Base-by-base conservation (phyloP, 331 rosid species). In the Saraca asoca region DNA sequence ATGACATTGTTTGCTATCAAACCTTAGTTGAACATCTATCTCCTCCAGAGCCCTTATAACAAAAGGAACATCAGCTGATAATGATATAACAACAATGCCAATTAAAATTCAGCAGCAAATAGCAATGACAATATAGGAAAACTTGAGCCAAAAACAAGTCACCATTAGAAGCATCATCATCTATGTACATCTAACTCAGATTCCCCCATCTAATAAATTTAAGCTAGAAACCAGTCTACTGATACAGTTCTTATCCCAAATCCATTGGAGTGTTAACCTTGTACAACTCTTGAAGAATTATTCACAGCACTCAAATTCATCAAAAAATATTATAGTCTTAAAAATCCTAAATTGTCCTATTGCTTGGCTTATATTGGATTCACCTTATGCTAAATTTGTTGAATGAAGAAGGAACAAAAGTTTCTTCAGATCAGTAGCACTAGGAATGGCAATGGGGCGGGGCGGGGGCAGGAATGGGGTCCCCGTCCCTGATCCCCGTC, bases 11-110 rank as follows among this genome's bases (percentile, higher is more conserved):
- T 70, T 49, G 61, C 49, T 7, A 51, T n/a, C 76, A 62, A 58
- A 92, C 98, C 98, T 92, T 84, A 92, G 74, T 57, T 85, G 98
- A 81, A 43, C 67, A 75, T 93, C 87, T 73, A 92, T 89, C 84
- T 92, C 96, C 77, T 89, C 94, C 70, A 92, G 62, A 59, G 96
- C 96, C 77, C 82, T 87, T 87, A 89, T 71, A 44, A 92, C 96
- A 0, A 86, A 86, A 72, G 85, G 71, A 77, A 75, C 64, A 75
- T 92, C 91, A 49, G 96, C 98, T 39, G 98, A 89, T 68, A 89
- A 78, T 92, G 74, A 73, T 64, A 71, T 51, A 74, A 76, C 20
- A 73, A 35, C 17, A 76, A 75, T 8, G 3, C 29, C 44, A 20
- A 49, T 65, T 14, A 48, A 69, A 44, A 58, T 29, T 68, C 57